Evolutionary conservation across 495 filamentous ascomycete species (phyloP), one percentile per base, ranked within the genome.

Genomic region (Ascodesmis nigricans): DNA sequence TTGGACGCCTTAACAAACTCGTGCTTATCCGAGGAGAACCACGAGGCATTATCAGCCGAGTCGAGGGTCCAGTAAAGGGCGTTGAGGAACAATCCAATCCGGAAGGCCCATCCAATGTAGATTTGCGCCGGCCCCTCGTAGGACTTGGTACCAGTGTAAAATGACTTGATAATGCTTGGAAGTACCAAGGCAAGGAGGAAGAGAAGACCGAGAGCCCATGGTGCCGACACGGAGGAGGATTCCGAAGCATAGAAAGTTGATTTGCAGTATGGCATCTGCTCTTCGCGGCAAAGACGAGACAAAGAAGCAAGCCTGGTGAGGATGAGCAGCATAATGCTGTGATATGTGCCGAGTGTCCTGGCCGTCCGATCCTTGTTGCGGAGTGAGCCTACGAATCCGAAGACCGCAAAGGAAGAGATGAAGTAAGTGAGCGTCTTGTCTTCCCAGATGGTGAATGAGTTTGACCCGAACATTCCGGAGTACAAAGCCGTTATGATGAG

Each of bases 401-500:
- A 58, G 14, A 79, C 55, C 18, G 79, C 84, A 54, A 93, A 93
- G 0, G 83, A 90, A 2, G 68, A 66, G 35, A 93, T 67, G 60
- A 93, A 82, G 58, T 84, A 90, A 1, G 83, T 58, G n/a, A 91
- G 62, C 29, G 91, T 91, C 11, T 81, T 76, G 45, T 95, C 90
- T 58, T 99, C 87, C 90, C 90, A 95, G 41, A 99, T 91, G 3
- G 84, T 95, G 55, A 81, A 99, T 1, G 87, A 95, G 51, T 95
- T 99, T 3, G 87, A 84, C 0, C 81, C 87, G 55, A 93, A 95
- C 23, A 83, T 84, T 42, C 78, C 56, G 10, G 78, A 87, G 51
- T 90, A 79, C 42, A 69, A 67, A 17, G 78, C 52, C 0, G 82
- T 84, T 43, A 91, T 78, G 17, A 83, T 50, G 25, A 83, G 53